These are phyloP conservation scores for Agrocybe pediades DNA, from an alignment of 768 basidiomycete species.

Conservation along the genomic window DNA sequence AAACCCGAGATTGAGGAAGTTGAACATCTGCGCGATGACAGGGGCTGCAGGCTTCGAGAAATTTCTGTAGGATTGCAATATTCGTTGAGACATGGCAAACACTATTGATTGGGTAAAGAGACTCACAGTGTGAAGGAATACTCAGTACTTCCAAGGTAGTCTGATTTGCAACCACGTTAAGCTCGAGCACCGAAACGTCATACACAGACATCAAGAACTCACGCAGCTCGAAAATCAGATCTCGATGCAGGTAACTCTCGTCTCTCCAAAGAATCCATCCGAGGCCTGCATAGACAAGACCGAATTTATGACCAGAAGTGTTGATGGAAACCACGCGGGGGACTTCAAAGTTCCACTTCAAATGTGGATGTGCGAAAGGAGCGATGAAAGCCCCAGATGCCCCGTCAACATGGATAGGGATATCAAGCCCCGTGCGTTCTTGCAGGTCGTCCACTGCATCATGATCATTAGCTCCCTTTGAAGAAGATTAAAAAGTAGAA, in stretches of 20 bases:
- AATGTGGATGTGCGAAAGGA: conserved; percentile 59
- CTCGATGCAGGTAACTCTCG: conserved; percentile 57
- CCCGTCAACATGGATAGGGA: conserved; percentile 71
- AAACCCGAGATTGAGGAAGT: conserved; percentile 61
- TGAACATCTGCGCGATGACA: conserved; percentile 60
- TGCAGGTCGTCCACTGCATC: conserved; percentile 55
- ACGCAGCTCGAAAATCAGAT: conserved; percentile 68
- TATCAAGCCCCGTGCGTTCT: conserved; percentile 51
- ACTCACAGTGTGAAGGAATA: conserved; percentile 57
- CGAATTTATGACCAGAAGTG: conserved; percentile 62
- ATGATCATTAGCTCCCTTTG: background rate
- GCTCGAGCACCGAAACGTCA: background rate
- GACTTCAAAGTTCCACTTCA: conserved; percentile 60
- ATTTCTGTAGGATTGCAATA: conserved; percentile 33
- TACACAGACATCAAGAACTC: conserved; percentile 11
- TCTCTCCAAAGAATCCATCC: conserved; percentile 69
- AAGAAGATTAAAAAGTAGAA: conserved; percentile 1
- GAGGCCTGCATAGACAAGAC: conserved; percentile 50
- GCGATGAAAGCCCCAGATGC: conserved; percentile 67
- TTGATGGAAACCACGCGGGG: conserved; percentile 58
- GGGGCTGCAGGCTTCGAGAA: conserved; percentile 62
- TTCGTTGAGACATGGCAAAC: background rate
- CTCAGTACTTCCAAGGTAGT: conserved; percentile 61
- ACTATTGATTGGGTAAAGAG: background rate
- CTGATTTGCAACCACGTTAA: conserved; percentile 16